Conservation (phyloP, 768 basidiomycete genomes). For the Hericium erinaceus region DNA sequence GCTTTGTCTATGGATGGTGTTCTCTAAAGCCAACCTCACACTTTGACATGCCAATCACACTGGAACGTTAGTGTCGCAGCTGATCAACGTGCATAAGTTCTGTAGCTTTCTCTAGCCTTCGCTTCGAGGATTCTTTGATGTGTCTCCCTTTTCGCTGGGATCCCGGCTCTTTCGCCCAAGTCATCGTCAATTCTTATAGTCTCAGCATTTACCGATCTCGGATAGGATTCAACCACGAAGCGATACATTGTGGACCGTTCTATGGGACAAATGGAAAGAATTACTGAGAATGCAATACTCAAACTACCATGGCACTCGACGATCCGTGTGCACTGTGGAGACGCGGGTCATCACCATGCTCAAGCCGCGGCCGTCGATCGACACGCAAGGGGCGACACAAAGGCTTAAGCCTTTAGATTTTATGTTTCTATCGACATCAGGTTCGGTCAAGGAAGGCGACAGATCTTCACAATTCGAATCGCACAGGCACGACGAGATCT, state of each 20-base stretch:
- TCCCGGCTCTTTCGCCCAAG: not conserved
- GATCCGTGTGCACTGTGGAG: not conserved
- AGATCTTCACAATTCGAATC: too few species aligned
- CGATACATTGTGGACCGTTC: not conserved
- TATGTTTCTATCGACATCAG: too few species aligned
- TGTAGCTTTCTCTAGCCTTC: not conserved
- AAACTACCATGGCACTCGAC: too few species aligned
- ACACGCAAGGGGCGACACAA: too few species aligned
- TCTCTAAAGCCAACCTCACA: not conserved
- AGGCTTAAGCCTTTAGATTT: too few species aligned
- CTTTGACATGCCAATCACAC: not conserved
- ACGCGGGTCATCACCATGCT: not conserved
- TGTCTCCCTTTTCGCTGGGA: not conserved
- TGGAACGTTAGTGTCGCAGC: not conserved
- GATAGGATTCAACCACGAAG: not conserved
- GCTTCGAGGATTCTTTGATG: too few species aligned
- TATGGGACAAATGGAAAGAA: not conserved
- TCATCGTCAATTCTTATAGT: not conserved
- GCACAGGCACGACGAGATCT: too few species aligned
- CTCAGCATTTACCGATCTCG: not conserved
- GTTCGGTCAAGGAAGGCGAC: too few species aligned
- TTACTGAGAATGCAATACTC: not conserved
- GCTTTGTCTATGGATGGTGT: not conserved
- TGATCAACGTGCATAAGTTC: not conserved
- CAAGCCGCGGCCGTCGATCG: not conserved